A percentile compares a stretch with the other conserved stretches of the same genome.
phyloP scores from a whole-genome alignment of 805 yeast species.

The Schwanniomyces polymorphus region DNA sequence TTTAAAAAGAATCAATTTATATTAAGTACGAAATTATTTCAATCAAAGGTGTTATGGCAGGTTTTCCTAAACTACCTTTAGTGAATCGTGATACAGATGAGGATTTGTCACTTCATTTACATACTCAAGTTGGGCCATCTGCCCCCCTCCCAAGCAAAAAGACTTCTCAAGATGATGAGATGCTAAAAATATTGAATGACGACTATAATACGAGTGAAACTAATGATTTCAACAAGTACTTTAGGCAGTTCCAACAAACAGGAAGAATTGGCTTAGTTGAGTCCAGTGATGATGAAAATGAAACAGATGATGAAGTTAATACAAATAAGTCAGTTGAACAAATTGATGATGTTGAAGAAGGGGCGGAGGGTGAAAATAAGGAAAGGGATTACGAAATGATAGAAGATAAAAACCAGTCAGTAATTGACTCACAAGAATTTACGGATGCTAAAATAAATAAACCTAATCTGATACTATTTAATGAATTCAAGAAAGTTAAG shows the following conservation, averaged over 20 bases:
- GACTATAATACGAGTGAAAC: conserved; percentile 7
- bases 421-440: no score
- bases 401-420: background rate
- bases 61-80: conserved; percentile 37
- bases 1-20: background rate
- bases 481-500: conserved; percentile 7
- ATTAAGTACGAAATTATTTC: background rate
- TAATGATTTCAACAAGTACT: conserved; percentile 15
- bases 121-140: conserved; percentile 37
- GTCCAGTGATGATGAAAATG: conserved; percentile 2
- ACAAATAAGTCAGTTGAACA: conserved; percentile 12
- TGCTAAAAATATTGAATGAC: conserved; percentile 18
- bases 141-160: conserved; percentile 24
- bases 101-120: conserved; percentile 41
- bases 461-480: conserved; percentile 10
- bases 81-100: conserved; percentile 42
- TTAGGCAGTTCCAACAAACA: conserved; percentile 13
- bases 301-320: conserved; percentile 6
- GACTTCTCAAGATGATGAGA: conserved; percentile 15
- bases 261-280: conserved; percentile 7
- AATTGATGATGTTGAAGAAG: conserved; percentile 8
- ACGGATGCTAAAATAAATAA: background rate
- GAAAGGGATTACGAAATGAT: background rate
- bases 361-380: conserved; percentile 1
- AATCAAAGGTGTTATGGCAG: conserved; percentile 10